These are phyloP conservation scores for Salix purpurea DNA, from an alignment of 345 rosid genomes.

Conservation along the genomic window DNA sequence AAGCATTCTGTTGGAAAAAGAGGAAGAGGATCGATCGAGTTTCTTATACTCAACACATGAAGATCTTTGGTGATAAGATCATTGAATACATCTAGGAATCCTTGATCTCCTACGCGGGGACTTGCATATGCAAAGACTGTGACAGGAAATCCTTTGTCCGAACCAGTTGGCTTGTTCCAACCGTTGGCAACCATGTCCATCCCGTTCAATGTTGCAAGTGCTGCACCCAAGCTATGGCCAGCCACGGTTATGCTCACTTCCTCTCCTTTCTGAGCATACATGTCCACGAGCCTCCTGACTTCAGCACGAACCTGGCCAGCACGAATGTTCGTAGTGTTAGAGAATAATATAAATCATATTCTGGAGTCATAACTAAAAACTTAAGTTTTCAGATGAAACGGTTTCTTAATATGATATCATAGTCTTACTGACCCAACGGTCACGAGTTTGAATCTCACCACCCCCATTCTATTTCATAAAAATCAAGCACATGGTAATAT, in stretches of 20 bases:
- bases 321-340: too few relatives aligned
- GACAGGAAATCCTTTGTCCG: neutral
- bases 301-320: neutral
- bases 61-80: neutral
- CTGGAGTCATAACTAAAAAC: too few relatives aligned
- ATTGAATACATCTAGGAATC: constrained; percentile 1
- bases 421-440: too few relatives aligned
- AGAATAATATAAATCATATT: too few relatives aligned
- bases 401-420: too few relatives aligned
- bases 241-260: constrained; percentile 13
- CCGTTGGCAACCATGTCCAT: constrained; percentile 18
- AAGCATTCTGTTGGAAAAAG: neutral
- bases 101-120: constrained; percentile 13
- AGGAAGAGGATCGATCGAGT: constrained; percentile 12
- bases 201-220: constrained; percentile 24
- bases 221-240: constrained; percentile 19
- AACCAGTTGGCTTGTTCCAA: constrained; percentile 14
- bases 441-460: too few relatives aligned
- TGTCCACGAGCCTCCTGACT: constrained; percentile 12
- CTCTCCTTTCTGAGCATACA: neutral
- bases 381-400: too few relatives aligned
- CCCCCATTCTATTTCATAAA: too few relatives aligned
- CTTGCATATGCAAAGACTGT: constrained; percentile 16
- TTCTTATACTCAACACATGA: constrained; percentile 13
- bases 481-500: too few relatives aligned